Conservation (phyloP, 306 rosid species). For the Quercus bicolor region DNA sequence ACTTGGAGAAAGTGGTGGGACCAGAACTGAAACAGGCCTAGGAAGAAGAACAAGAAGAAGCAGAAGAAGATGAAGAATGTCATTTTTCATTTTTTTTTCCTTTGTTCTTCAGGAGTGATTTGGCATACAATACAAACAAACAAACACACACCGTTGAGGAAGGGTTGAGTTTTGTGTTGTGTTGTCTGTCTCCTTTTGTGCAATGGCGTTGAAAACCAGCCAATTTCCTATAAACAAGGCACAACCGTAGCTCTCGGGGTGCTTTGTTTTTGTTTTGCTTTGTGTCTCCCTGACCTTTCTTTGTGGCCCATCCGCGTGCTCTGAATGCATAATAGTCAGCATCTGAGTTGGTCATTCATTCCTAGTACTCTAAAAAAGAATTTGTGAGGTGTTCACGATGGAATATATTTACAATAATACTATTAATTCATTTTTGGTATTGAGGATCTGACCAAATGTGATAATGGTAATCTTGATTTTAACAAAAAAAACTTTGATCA, state of each 20-base stretch:
- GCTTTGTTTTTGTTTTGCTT: background rate
- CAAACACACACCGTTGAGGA: background rate
- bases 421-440: too few species aligned
- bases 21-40: constrained; percentile 21
- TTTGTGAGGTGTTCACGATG: background rate
- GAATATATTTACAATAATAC: background rate
- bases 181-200: constrained; percentile 25
- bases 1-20: constrained; percentile 40
- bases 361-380: background rate
- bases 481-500: too few species aligned
- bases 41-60: background rate
- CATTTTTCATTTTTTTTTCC: constrained; percentile 20
- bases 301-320: background rate
- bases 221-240: constrained; percentile 50
- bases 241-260: constrained; percentile 40
- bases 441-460: too few species aligned
- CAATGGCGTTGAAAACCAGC: constrained; percentile 35
- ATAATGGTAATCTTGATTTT: too few species aligned
- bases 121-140: constrained; percentile 17
- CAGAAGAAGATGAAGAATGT: constrained; percentile 22
- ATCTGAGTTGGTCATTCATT: background rate
- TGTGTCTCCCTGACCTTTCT: background rate
- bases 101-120: constrained; percentile 11
- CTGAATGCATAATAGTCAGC: background rate
- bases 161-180: constrained; percentile 15